A percentile compares a stretch with the other conserved stretches of the same genome.
Conservation (phyloP, 140 eudicot species). For the Bidens hawaiensis region DNA sequence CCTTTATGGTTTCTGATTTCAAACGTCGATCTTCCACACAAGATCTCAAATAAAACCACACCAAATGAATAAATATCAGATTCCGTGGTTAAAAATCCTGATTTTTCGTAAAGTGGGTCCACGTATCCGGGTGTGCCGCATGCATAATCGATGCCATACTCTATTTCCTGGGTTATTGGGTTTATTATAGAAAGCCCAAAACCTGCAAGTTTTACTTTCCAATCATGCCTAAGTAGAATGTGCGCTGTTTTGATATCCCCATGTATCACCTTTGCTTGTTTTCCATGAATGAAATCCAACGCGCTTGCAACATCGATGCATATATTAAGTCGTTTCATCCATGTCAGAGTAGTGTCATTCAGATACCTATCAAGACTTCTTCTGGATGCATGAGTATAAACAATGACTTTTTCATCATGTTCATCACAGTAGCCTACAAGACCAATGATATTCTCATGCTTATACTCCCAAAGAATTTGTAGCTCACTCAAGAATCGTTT, state of each 20-base stretch:
- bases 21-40: too few species aligned
- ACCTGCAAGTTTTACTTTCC: neutral
- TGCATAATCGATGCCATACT: neutral
- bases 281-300: conserved; percentile 8
- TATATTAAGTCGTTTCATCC: too few species aligned
- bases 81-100: neutral
- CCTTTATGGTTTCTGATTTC: too few species aligned
- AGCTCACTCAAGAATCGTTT: neutral
- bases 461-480: too few species aligned
- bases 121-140: too few species aligned
- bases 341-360: neutral
- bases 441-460: too few species aligned
- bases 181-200: neutral
- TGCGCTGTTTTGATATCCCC: neutral
- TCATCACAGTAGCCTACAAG: too few species aligned
- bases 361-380: neutral
- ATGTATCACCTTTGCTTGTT: neutral
- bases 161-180: neutral
- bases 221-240: too few species aligned
- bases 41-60: too few species aligned
- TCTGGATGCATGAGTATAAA: neutral
- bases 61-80: neutral
- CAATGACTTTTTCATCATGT: too few species aligned
- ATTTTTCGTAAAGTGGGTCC: too few species aligned
- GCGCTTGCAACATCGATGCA: too few species aligned